phyloP scores from a whole-genome alignment of 345 rosid species.

The Linum lewisii region DNA sequence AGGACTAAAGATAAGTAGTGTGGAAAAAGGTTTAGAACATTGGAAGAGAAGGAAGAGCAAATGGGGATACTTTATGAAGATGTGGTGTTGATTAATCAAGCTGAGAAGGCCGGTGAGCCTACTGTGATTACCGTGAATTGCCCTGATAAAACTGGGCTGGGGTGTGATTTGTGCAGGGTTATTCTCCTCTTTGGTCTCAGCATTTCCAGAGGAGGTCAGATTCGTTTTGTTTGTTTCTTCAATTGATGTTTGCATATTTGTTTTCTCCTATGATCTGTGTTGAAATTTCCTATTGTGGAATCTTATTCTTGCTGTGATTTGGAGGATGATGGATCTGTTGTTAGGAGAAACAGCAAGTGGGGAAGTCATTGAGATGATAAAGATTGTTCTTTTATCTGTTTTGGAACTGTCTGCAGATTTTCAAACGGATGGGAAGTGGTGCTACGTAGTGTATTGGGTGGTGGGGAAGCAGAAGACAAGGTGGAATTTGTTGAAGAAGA shows the following conservation, averaged over 20 bases:
- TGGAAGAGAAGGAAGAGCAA: background rate
- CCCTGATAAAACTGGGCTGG: conserved; percentile 63
- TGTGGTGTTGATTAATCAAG: conserved; percentile 36
- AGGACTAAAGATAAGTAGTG: background rate
- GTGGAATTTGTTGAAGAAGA: conserved; percentile 51
- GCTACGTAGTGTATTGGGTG: conserved; percentile 62
- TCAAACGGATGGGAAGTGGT: conserved; percentile 67
- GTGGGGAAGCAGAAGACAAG: conserved; percentile 38
- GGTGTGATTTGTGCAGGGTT: conserved; percentile 61
- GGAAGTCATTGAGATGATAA: background rate
- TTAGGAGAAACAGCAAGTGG: background rate
- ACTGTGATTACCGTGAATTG: conserved; percentile 55
- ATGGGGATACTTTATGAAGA: conserved; percentile 53
- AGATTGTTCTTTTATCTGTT: background rate
- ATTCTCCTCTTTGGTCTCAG: conserved; percentile 50
- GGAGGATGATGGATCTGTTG: background rate
- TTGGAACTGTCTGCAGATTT: conserved; percentile 27
- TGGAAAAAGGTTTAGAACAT: background rate
- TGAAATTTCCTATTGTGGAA: background rate
- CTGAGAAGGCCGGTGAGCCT: conserved; percentile 31
- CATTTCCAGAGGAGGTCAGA: conserved; percentile 51
- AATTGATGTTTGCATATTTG: background rate
- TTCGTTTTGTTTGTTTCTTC: background rate
- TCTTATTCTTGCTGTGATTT: conserved; percentile 1
- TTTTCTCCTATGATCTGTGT: background rate